A percentile compares a stretch with the other conserved stretches of the same genome.
These are phyloP conservation scores for Suillus fuscotomentosus DNA, from an alignment of 768 basidiomycete species.

Conservation along the genomic window DNA sequence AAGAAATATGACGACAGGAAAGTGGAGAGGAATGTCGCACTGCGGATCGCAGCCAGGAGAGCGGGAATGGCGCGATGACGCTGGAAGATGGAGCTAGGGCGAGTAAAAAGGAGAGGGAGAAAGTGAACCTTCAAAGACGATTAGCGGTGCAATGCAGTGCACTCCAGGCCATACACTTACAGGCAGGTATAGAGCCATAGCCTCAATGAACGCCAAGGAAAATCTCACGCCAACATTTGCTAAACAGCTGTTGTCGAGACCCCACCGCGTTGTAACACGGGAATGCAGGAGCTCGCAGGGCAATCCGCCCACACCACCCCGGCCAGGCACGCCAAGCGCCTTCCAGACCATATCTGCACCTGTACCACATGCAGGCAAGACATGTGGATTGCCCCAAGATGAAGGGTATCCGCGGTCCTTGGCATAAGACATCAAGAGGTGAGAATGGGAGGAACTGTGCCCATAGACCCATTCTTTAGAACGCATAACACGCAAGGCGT, in stretches of 20 bases:
- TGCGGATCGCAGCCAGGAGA: constrained; percentile 54
- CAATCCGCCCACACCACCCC: constrained; percentile 62
- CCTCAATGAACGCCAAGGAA: constrained; percentile 56
- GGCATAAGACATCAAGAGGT: constrained; percentile 47
- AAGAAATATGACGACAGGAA: constrained; percentile 75
- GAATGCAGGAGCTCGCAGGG: constrained; percentile 79
- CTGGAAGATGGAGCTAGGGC: constrained; percentile 50
- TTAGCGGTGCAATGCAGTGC: neutral
- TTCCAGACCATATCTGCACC: constrained; percentile 55
- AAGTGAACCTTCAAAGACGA: constrained; percentile 58
- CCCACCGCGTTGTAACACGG: constrained; percentile 43
- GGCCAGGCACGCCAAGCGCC: constrained; percentile 47
- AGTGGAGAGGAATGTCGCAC: constrained; percentile 68
- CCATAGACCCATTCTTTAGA: constrained; percentile 60
- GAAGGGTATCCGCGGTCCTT: constrained; percentile 55
- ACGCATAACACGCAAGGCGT: constrained; percentile 52
- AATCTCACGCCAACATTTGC: constrained; percentile 57
- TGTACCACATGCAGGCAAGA: constrained; percentile 59
- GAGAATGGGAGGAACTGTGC: constrained; percentile 36
- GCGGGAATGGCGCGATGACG: constrained; percentile 40
- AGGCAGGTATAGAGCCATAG: constrained; percentile 67
- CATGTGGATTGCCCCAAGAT: constrained; percentile 60
- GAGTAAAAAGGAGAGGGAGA: constrained; percentile 60
- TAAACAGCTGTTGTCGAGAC: constrained; percentile 55
- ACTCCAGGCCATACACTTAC: constrained; percentile 40